phyloP scores from a whole-genome alignment of 495 filamentous ascomycete genomes.

The Xylona heveae region DNA sequence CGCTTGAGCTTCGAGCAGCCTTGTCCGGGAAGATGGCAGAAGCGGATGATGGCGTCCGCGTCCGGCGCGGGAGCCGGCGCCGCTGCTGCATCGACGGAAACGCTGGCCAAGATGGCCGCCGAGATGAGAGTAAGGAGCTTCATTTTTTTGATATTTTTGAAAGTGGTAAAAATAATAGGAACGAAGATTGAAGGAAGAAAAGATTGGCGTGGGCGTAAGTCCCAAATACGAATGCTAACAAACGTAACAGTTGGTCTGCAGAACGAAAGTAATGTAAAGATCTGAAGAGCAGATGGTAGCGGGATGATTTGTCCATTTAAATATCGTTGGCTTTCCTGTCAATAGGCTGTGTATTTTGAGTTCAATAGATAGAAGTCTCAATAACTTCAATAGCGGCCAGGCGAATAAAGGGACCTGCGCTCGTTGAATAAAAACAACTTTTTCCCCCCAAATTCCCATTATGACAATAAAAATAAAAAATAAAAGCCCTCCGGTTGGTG shows the following conservation, averaged over 20 bases:
- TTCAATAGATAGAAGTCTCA: too few species aligned
- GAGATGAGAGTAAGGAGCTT: conserved; percentile 21
- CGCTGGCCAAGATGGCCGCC: conserved; percentile 17
- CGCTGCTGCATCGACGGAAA: conserved; percentile 16
- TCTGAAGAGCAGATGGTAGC: too few species aligned
- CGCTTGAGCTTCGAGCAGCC: conserved; percentile 22
- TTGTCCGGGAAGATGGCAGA: conserved; percentile 11
- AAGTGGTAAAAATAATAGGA: conserved; percentile 3
- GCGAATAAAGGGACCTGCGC: too few species aligned
- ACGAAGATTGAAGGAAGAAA: conserved; percentile 2
- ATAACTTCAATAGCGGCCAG: too few species aligned
- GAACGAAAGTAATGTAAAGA: too few species aligned
- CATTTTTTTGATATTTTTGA: conserved; percentile 17
- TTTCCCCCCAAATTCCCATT: too few species aligned
- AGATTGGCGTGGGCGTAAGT: conserved; percentile 3
- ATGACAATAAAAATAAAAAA: neutral
- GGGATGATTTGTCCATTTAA: too few species aligned
- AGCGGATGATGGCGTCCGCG: conserved; percentile 16
- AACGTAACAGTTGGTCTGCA: too few species aligned
- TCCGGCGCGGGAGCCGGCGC: neutral
- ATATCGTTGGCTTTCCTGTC: too few species aligned
- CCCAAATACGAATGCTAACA: too few species aligned
- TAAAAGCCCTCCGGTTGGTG: neutral
- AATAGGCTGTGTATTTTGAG: too few species aligned
- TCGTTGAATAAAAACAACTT: too few species aligned